A percentile compares a stretch with the other conserved stretches of the same genome.
Conservation (phyloP, 257 asterid genomes). For the Plantago major region DNA sequence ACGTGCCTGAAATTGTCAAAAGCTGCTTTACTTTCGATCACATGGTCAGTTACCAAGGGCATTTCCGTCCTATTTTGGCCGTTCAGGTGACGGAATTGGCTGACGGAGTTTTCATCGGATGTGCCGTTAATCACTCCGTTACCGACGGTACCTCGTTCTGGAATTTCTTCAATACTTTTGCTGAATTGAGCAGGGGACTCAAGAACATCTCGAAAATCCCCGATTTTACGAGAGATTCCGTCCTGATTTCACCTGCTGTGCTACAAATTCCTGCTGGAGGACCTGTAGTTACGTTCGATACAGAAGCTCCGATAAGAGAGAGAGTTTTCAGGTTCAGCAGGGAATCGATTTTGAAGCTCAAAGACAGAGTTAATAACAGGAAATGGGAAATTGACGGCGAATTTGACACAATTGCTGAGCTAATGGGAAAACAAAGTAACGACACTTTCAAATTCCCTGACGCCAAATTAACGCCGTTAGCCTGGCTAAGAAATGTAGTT, state of each 20-base stretch:
- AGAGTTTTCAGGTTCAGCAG: conserved; percentile 62
- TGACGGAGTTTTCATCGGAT: conserved; percentile 62
- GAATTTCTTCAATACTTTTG: conserved; percentile 62
- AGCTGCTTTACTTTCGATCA: conserved; percentile 42
- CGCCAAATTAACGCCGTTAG: conserved; percentile 30
- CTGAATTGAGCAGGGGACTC: conserved; percentile 48
- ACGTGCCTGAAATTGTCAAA: conserved; percentile 35
- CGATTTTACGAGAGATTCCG: conserved; percentile 57
- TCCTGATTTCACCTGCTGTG: conserved; percentile 49
- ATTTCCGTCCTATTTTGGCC: conserved; percentile 45
- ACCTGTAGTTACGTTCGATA: conserved; percentile 44
- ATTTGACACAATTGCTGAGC: conserved; percentile 36
- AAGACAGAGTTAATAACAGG: conserved; percentile 30
- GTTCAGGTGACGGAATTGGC: conserved; percentile 69
- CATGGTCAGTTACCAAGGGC: conserved; percentile 52
- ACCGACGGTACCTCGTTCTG: conserved; percentile 64
- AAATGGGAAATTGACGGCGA: conserved; percentile 16
- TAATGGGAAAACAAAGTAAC: conserved; percentile 56
- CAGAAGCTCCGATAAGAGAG: conserved; percentile 54
- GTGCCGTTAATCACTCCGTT: conserved; percentile 68
- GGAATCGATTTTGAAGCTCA: conserved; percentile 53
- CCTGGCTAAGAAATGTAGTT: conserved; percentile 29
- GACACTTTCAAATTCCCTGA: conserved; percentile 33
- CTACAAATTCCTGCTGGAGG: conserved; percentile 51
- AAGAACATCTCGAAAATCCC: conserved; percentile 40